phyloP scores from a whole-genome alignment of 192 early-diverging fungal species.

The Backusella luteola region DNA sequence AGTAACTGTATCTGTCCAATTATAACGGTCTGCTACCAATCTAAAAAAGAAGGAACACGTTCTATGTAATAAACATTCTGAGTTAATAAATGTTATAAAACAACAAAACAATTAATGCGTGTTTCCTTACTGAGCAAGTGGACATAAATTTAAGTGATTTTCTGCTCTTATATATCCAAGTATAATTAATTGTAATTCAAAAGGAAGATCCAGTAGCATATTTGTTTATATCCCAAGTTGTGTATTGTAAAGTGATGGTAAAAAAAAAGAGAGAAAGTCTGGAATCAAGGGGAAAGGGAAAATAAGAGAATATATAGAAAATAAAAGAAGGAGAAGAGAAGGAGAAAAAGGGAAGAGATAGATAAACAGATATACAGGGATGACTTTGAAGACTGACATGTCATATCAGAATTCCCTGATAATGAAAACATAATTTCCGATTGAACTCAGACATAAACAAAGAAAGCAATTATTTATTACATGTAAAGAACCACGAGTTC shows the following conservation, averaged over 20 bases:
- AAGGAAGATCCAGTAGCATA: conserved; percentile 5
- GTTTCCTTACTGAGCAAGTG: conserved; percentile 7
- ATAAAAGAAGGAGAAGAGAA: background rate
- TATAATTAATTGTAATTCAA: conserved; percentile 12
- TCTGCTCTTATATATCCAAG: conserved; percentile 8
- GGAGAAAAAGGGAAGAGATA: background rate
- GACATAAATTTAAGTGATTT: conserved; percentile 12
- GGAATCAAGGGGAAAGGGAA: background rate
- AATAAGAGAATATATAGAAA: background rate
- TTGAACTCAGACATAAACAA: background rate
- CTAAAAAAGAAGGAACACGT: background rate
- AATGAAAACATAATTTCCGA: conserved; percentile 6
- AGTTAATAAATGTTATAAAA: background rate
- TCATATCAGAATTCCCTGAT: background rate
- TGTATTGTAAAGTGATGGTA: background rate
- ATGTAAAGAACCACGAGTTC: background rate
- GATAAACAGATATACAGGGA: background rate
- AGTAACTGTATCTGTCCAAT: conserved; percentile 10
- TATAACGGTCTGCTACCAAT: conserved; percentile 10
- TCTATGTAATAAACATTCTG: background rate
- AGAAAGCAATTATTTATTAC: background rate
- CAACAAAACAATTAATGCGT: background rate
- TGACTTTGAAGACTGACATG: background rate
- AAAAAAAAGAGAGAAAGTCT: background rate
- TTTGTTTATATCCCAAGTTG: background rate